These are phyloP conservation scores for Vanrija humicola DNA, from an alignment of 1,284 basidiomycete species.

Conservation along the genomic window DNA sequence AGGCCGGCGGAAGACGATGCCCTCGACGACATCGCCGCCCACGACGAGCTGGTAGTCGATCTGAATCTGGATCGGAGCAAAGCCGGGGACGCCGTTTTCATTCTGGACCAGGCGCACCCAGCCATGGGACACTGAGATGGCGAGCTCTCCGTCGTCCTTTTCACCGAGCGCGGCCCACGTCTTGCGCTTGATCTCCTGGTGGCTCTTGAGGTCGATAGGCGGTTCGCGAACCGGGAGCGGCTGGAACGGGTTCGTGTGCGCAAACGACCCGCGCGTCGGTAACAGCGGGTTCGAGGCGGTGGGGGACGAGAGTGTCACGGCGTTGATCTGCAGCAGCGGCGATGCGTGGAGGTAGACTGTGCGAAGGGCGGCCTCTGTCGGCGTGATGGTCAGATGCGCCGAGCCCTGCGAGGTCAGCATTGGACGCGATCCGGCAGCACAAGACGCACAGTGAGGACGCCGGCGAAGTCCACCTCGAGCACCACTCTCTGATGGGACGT, in stretches of 20 bases:
- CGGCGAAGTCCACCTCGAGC: constrained; percentile 45
- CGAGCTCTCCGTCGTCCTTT: constrained; percentile 87
- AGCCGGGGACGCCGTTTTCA: constrained; percentile 17
- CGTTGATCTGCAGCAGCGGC: constrained; percentile 37
- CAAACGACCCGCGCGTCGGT: constrained; percentile 69
- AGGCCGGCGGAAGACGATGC: constrained; percentile 43
- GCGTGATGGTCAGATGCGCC: constrained; percentile 43
- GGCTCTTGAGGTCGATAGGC: constrained; percentile 72
- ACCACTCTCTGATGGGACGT: constrained; percentile 45
- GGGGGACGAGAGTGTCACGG: constrained; percentile 42
- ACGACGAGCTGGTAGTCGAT: constrained; percentile 44
- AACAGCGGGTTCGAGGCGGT: constrained; percentile 33
- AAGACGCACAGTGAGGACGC: constrained; percentile 29
- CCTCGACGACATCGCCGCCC: constrained; percentile 38
- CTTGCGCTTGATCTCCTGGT: constrained; percentile 90
- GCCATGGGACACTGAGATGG: constrained; percentile 84
- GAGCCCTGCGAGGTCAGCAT: constrained; percentile 27
- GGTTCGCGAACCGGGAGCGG: constrained; percentile 33
- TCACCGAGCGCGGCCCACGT: constrained; percentile 86
- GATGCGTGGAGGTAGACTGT: constrained; percentile 46
- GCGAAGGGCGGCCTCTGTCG: constrained; percentile 38
- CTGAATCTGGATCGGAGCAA: constrained; percentile 43
- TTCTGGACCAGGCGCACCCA: constrained; percentile 52
- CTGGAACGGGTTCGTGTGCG: constrained; percentile 58
- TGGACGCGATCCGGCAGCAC: not conserved